These are phyloP conservation scores for Simplicillium aogashimaense DNA, from an alignment of 2,329 filamentous ascomycete genomes.

Conservation along the genomic window DNA sequence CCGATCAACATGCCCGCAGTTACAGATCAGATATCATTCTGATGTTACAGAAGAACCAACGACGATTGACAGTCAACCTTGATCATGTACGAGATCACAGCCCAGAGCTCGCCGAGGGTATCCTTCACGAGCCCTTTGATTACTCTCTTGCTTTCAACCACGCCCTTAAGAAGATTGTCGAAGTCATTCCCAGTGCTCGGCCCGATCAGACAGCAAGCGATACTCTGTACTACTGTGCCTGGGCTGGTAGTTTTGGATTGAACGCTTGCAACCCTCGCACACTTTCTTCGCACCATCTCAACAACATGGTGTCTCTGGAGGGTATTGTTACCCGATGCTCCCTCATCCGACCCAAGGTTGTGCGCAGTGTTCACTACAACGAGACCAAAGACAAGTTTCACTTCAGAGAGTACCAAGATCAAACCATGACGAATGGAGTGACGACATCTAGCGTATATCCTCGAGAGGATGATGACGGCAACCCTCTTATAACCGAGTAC, in stretches of 20 bases:
- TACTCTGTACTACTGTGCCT: constrained; percentile 91
- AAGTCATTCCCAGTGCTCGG: constrained; percentile 65
- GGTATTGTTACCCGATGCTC: constrained; percentile 97
- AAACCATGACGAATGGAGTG: constrained; percentile 91
- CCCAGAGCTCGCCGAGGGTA: constrained; percentile 64
- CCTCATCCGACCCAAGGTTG: constrained; percentile 90
- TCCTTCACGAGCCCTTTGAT: constrained; percentile 82
- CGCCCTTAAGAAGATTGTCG: constrained; percentile 81
- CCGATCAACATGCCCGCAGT: constrained; percentile 48
- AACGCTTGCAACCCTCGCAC: constrained; percentile 92
- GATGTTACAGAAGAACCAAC: constrained; percentile 60
- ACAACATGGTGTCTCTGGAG: constrained; percentile 94
- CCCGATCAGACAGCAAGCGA: constrained; percentile 69
- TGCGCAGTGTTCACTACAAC: constrained; percentile 96
- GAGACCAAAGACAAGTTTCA: constrained; percentile 80
- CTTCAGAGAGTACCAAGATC: constrained; percentile 84
- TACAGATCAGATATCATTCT: constrained; percentile 83
- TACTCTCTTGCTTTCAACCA: constrained; percentile 80
- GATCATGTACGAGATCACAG: constrained; percentile 89
- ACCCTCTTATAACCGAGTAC: constrained; percentile 89
- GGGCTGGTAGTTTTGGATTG: constrained; percentile 89
- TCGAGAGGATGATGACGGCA: constrained; percentile 85
- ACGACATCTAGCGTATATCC: constrained; percentile 90
- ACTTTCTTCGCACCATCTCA: constrained; percentile 78
- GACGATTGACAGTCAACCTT: constrained; percentile 62